These are phyloP conservation scores for Boletus rubroflammeus DNA, from an alignment of 768 basidiomycete species.

Conservation along the genomic window DNA sequence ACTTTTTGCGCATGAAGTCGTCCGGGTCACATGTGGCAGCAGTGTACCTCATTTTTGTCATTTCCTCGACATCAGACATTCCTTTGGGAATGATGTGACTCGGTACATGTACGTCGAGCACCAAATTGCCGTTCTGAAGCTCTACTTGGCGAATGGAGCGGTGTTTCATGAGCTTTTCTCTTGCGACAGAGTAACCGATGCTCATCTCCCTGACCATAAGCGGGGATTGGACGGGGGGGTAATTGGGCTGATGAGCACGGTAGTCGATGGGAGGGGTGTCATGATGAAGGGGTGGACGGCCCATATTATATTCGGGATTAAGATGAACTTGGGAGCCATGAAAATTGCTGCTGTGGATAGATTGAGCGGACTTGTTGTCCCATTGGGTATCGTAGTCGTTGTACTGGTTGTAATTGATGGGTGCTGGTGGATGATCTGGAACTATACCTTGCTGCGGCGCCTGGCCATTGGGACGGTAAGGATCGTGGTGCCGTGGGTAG, in stretches of 20 bases:
- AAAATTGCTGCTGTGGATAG: slow-evolving; percentile 52
- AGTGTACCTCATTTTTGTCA: slow-evolving; percentile 83
- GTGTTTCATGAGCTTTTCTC: slow-evolving; percentile 80
- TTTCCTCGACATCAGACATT: slow-evolving; percentile 62
- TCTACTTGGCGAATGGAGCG: slow-evolving; percentile 76
- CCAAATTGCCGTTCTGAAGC: slow-evolving; percentile 78
- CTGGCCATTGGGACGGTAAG: slow-evolving; percentile 38
- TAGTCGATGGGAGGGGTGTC: slow-evolving; percentile 48
- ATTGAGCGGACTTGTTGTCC: slow-evolving; percentile 54
- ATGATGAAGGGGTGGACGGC: slow-evolving; percentile 38
- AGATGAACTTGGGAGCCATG: slow-evolving; percentile 73
- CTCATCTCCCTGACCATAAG: slow-evolving; percentile 45
- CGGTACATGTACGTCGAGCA: slow-evolving; percentile 80
- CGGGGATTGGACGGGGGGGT: slow-evolving; percentile 57
- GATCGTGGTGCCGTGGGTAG: slow-evolving; percentile 50
- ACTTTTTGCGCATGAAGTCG: slow-evolving; percentile 74
- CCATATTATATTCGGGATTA: slow-evolving; percentile 58
- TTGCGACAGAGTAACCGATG: slow-evolving; percentile 61
- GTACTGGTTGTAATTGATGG: slow-evolving; percentile 37
- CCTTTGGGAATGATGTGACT: slow-evolving; percentile 71
- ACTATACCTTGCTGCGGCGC: slow-evolving; percentile 29
- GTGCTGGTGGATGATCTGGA: slow-evolving; percentile 37
- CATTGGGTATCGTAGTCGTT: slow-evolving; percentile 44
- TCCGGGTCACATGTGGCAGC: slow-evolving; percentile 90
- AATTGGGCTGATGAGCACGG: slow-evolving; percentile 41